Percentiles rank a stretch among this genome's conserved stretches.
Conservation (phyloP, 768 basidiomycete genomes). For the Tricholoma terreum region DNA sequence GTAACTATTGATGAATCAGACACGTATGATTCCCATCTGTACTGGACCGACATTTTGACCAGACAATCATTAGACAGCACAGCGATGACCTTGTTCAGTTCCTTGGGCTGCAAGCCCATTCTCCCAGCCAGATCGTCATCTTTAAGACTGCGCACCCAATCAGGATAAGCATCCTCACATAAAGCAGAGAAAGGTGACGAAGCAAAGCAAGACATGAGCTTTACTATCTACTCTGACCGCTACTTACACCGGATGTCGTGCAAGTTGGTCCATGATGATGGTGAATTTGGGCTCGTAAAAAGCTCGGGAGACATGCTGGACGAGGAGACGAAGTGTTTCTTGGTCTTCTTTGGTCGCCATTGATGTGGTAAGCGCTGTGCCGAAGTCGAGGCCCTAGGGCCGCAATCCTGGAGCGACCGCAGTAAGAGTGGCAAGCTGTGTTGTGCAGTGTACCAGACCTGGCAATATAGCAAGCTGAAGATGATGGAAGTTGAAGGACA, state of each 20-base stretch:
- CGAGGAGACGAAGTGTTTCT: conserved; percentile 79
- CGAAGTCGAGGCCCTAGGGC: conserved; percentile 13
- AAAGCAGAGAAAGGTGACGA: conserved; percentile 7
- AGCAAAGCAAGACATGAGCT: conserved; percentile 12
- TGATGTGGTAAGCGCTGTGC: conserved; percentile 5
- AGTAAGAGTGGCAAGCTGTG: not conserved
- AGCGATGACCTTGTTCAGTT: conserved; percentile 86
- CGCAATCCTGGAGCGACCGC: conserved; percentile 8
- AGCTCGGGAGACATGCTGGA: conserved; percentile 88
- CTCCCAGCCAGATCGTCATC: conserved; percentile 92
- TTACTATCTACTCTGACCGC: conserved; percentile 18
- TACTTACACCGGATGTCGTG: conserved; percentile 93
- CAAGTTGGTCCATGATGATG: conserved; percentile 91
- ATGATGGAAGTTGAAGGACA: conserved; percentile 2
- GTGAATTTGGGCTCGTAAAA: conserved; percentile 94
- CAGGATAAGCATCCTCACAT: conserved; percentile 16
- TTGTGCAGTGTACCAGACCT: conserved; percentile 2
- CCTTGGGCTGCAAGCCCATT: conserved; percentile 86
- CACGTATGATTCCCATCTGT: too few relatives aligned
- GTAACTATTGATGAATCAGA: conserved; percentile 46
- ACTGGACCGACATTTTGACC: conserved; percentile 62
- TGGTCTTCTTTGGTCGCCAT: conserved; percentile 57
- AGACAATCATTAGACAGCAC: conserved; percentile 75
- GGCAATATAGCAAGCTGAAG: not conserved
- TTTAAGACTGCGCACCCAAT: conserved; percentile 62